A percentile compares a stretch with the other conserved stretches of the same genome.
Evolutionary conservation across 768 basidiomycete genomes (phyloP).

Genomic region (Panellus pusillus): DNA sequence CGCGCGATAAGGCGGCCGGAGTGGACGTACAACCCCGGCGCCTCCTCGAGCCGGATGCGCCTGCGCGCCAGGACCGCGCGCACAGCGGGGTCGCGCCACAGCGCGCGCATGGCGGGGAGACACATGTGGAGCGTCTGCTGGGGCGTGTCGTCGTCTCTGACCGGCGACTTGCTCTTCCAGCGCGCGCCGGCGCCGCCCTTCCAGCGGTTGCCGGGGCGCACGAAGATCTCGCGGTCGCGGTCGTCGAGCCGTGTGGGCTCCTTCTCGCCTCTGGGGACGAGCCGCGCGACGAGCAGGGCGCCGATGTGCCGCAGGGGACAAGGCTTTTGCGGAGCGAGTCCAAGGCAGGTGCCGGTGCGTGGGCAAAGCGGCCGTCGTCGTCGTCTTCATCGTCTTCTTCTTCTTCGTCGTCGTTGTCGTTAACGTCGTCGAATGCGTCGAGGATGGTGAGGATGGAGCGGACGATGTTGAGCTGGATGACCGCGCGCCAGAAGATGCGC

Average conservation of each 20-base stretch:
- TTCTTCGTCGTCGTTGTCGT: too few species aligned
- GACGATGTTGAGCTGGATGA: constrained; percentile 82
- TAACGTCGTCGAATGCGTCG: constrained; percentile 40
- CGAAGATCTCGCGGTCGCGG: constrained; percentile 48
- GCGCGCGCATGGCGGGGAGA: constrained; percentile 59
- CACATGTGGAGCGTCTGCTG: constrained; percentile 61
- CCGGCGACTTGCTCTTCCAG: constrained; percentile 36
- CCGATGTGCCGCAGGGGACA: constrained; percentile 67
- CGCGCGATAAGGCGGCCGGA: background rate
- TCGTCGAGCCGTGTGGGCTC: constrained; percentile 44
- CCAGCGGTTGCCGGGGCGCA: constrained; percentile 68
- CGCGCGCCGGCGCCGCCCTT: constrained; percentile 48
- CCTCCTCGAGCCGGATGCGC: constrained; percentile 68
- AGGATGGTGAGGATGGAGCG: constrained; percentile 76
- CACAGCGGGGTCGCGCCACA: constrained; percentile 69
- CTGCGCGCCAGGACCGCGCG: constrained; percentile 52
- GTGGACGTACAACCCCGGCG: constrained; percentile 68
- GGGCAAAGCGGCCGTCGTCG: background rate
- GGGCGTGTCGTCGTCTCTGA: constrained; percentile 46
- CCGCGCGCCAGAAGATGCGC: constrained; percentile 76
- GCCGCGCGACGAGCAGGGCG: constrained; percentile 63
- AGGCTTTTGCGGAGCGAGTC: constrained; percentile 30
- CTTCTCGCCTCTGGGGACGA: constrained; percentile 69
- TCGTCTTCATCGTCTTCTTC: background rate
- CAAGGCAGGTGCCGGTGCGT: background rate